A percentile compares a stretch with the other conserved stretches of the same genome.
These are phyloP conservation scores for Aspergillus candidus DNA, from an alignment of 2,329 filamentous ascomycete species.

Conservation along the genomic window DNA sequence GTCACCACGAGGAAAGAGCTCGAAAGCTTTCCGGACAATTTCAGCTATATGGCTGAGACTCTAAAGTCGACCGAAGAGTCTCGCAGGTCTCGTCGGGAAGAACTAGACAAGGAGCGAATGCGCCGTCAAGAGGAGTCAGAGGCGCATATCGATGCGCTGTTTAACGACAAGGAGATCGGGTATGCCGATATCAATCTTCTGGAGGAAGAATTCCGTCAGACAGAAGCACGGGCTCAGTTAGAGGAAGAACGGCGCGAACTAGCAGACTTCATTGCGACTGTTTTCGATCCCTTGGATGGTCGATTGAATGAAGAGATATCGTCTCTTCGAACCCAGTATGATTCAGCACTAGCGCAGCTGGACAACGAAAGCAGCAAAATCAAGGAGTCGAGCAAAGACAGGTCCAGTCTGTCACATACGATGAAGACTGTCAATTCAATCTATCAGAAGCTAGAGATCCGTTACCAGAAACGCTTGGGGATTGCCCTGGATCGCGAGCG, in stretches of 20 bases:
- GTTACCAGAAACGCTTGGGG: constrained; percentile 45
- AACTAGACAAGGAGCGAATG: constrained; percentile 44
- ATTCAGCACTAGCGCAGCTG: constrained; percentile 38
- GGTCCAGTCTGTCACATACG: constrained; percentile 35
- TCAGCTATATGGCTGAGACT: constrained; percentile 38
- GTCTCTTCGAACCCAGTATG: constrained; percentile 43
- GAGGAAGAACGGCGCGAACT: constrained; percentile 50
- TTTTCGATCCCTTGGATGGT: constrained; percentile 47
- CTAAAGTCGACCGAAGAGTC: constrained; percentile 43
- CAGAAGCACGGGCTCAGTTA: constrained; percentile 47
- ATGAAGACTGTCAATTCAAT: constrained; percentile 43
- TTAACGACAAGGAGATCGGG: constrained; percentile 52
- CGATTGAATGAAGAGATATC: constrained; percentile 47
- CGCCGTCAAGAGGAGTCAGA: constrained; percentile 49
- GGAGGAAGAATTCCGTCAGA: constrained; percentile 51
- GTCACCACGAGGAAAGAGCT: constrained; percentile 28
- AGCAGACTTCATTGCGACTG: constrained; percentile 44
- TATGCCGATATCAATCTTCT: constrained; percentile 52
- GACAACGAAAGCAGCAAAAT: constrained; percentile 34
- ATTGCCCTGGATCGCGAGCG: constrained; percentile 50
- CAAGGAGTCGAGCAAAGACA: constrained; percentile 25
- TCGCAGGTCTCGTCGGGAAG: constrained; percentile 39
- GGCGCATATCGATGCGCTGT: constrained; percentile 48
- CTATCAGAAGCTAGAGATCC: constrained; percentile 44
- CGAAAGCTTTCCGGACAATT: constrained; percentile 35